Percentiles rank a stretch among this genome's conserved stretches.
phyloP scores from a whole-genome alignment of 2,329 filamentous ascomycete species.

The Chaetomiaceae sp. region DNA sequence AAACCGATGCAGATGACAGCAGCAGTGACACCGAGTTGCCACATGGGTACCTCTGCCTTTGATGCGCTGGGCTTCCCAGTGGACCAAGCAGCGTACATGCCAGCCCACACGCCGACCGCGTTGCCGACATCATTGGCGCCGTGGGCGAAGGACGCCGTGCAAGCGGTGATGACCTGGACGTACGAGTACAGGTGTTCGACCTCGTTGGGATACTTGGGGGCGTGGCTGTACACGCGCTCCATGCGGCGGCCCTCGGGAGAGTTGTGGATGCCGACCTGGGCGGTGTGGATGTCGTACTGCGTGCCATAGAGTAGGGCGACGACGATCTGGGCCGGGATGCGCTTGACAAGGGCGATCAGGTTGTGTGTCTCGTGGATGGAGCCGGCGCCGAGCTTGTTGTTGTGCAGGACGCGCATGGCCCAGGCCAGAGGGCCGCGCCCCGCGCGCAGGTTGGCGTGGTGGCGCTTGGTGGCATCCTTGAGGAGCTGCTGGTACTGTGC shows the following conservation, averaged over 20 bases:
- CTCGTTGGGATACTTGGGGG: slow-evolving; percentile 64
- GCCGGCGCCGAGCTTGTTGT: slow-evolving; percentile 69
- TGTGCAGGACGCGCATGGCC: slow-evolving; percentile 73
- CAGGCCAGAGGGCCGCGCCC: slow-evolving; percentile 68
- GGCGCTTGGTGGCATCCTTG: slow-evolving; percentile 46
- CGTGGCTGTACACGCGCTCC: slow-evolving; percentile 61
- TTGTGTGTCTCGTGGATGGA: slow-evolving; percentile 72
- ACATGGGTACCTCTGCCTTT: slow-evolving; percentile 65
- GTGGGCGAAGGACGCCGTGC: slow-evolving; percentile 70
- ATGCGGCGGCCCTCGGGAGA: slow-evolving; percentile 71
- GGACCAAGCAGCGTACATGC: slow-evolving; percentile 63
- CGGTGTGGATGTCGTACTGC: slow-evolving; percentile 77
- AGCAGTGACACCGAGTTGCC: slow-evolving; percentile 70
- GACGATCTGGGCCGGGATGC: slow-evolving; percentile 64
- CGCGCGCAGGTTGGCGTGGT: slow-evolving; percentile 59
- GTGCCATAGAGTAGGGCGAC: slow-evolving; percentile 65
- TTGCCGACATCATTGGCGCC: slow-evolving; percentile 75
- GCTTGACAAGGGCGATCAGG: slow-evolving; percentile 57
- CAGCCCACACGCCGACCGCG: slow-evolving; percentile 65
- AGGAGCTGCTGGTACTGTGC: slow-evolving; percentile 54
- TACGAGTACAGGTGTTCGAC: slow-evolving; percentile 67
- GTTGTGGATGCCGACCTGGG: slow-evolving; percentile 64
- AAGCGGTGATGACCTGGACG: slow-evolving; percentile 62
- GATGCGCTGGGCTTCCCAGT: slow-evolving; percentile 57
- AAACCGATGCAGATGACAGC: slow-evolving; percentile 62